Evolutionary conservation across 2,329 filamentous ascomycete genomes (phyloP).

Genomic region (Fusarium avenaceum): DNA sequence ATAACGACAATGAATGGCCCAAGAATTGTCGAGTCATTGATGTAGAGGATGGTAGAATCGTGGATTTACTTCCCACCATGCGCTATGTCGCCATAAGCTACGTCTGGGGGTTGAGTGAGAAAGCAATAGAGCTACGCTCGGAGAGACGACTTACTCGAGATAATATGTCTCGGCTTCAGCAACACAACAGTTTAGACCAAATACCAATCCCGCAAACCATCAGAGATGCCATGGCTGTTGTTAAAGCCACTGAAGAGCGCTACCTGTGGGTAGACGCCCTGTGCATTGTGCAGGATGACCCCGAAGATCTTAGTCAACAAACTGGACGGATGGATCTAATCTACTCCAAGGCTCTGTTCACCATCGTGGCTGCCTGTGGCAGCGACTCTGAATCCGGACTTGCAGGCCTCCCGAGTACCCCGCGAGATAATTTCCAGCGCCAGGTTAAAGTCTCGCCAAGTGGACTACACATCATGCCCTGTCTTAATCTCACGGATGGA

Average conservation of each 20-base stretch:
- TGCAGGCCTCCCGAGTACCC: neutral
- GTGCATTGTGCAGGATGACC: constrained; percentile 34
- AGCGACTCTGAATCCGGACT: constrained; percentile 6
- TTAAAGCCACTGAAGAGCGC: constrained; percentile 1
- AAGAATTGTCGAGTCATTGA: constrained; percentile 14
- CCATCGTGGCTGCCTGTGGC: constrained; percentile 5
- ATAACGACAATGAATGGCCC: neutral
- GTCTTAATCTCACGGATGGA: neutral
- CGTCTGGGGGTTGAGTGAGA: constrained; percentile 21
- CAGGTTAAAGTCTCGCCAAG: neutral
- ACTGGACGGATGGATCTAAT: constrained; percentile 24
- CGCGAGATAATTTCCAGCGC: neutral
- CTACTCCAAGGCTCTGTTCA: constrained; percentile 21
- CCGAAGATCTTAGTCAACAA: constrained; percentile 4
- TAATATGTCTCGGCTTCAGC: constrained; percentile 5
- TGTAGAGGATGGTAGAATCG: neutral
- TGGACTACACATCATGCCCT: constrained; percentile 3
- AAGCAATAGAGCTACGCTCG: neutral
- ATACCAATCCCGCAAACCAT: constrained; percentile 12
- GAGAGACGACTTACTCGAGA: constrained; percentile 2
- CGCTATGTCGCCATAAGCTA: constrained; percentile 35
- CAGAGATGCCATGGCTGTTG: constrained; percentile 20
- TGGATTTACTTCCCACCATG: constrained; percentile 4
- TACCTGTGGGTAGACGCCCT: constrained; percentile 37
- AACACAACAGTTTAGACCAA: neutral